Conservation (phyloP, 371 early-diverging fungal genomes). For the Rhizopus delemar region DNA sequence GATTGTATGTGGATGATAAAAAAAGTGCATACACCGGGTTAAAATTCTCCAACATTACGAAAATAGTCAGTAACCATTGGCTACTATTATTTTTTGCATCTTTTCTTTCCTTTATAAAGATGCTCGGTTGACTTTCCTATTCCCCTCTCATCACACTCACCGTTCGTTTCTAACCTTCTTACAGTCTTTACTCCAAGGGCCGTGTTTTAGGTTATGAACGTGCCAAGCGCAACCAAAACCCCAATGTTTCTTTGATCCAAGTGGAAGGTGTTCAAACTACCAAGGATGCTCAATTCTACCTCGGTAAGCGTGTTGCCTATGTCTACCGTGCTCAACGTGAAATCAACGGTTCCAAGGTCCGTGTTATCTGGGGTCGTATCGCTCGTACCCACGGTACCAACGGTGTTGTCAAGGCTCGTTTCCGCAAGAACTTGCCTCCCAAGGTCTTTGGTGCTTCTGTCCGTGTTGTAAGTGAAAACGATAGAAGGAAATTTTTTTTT, state of each 20-base stretch:
- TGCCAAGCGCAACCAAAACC: constrained; percentile 82
- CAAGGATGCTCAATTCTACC: constrained; percentile 82
- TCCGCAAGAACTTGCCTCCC: constrained; percentile 89
- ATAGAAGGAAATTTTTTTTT: not conserved
- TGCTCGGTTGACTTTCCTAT: too few species aligned
- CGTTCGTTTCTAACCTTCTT: constrained; percentile 4
- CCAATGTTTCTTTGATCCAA: constrained; percentile 84
- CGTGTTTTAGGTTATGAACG: constrained; percentile 90
- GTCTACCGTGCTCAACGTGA: constrained; percentile 84
- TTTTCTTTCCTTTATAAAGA: too few species aligned
- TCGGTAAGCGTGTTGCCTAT: constrained; percentile 78
- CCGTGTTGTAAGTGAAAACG: constrained; percentile 70
- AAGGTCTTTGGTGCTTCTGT: constrained; percentile 83
- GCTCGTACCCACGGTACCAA: constrained; percentile 87
- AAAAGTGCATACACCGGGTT: not conserved
- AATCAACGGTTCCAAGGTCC: constrained; percentile 85
- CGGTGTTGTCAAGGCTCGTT: constrained; percentile 90
- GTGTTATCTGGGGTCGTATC: constrained; percentile 94
- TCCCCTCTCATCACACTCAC: too few species aligned
- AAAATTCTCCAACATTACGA: too few species aligned
- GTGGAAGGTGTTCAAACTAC: constrained; percentile 85
- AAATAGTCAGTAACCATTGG: too few species aligned
- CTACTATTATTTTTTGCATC: too few species aligned
- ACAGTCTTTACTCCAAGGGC: constrained; percentile 92
- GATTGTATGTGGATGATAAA: not conserved